Percentiles rank a stretch among this genome's conserved stretches.
phyloP scores from a whole-genome alignment of 2,329 filamentous ascomycete species.

The Seiridium unicorne region DNA sequence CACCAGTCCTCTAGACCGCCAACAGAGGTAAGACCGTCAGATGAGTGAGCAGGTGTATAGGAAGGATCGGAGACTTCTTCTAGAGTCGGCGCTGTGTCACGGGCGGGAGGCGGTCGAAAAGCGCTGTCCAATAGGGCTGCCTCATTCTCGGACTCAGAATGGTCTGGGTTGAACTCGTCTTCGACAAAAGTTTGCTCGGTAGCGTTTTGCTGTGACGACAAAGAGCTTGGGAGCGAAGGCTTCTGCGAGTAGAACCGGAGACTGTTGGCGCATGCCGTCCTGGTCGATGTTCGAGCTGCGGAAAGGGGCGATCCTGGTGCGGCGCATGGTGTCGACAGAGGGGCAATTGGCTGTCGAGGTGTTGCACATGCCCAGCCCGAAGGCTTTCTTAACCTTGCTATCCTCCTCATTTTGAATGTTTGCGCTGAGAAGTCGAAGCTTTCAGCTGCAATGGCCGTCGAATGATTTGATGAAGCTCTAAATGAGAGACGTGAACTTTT shows the following conservation, averaged over 20 bases:
- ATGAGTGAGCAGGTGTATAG: conserved; percentile 47
- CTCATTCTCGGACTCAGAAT: neutral
- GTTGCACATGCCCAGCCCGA: conserved; percentile 15
- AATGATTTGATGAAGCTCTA: neutral
- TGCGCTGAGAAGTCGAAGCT: neutral
- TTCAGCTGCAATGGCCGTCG: neutral
- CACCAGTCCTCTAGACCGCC: conserved; percentile 51
- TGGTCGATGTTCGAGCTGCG: neutral
- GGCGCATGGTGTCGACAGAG: conserved; percentile 19
- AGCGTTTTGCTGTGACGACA: neutral
- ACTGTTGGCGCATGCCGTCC: neutral
- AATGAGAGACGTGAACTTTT: conserved; percentile 5
- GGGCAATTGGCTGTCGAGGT: conserved; percentile 8
- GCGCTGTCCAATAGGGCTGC: neutral
- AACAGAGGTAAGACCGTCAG: conserved; percentile 45
- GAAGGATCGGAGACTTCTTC: conserved; percentile 28
- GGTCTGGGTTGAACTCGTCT: neutral
- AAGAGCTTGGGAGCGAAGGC: conserved; percentile 5
- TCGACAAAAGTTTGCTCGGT: neutral
- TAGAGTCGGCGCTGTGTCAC: conserved; percentile 23
- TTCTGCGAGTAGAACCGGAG: conserved; percentile 23
- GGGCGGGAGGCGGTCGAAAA: conserved; percentile 17
- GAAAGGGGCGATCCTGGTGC: conserved; percentile 12
- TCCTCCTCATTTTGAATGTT: conserved; percentile 23
- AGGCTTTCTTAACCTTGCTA: conserved; percentile 25